A percentile compares a stretch with the other conserved stretches of the same genome.
phyloP scores from a whole-genome alignment of 2,329 filamentous ascomycete species.

The Monilinia laxa region DNA sequence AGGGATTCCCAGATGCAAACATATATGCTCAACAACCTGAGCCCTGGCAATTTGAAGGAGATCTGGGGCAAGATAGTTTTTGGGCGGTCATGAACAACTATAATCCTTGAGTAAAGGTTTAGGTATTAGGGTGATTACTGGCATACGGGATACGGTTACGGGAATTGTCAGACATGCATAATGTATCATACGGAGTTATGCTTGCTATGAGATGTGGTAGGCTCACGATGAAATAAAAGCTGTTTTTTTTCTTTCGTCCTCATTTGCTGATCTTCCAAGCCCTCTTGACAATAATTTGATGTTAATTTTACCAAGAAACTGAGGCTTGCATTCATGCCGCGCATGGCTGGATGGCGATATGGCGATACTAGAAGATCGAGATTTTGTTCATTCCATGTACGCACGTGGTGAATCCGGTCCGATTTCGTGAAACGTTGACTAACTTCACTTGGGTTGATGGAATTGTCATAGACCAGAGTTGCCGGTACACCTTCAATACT shows the following conservation, averaged over 20 bases:
- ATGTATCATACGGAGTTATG: neutral
- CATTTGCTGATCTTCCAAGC: neutral
- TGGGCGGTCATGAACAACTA: slow-evolving; percentile 56
- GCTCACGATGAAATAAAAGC: neutral
- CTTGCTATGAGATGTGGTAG: neutral
- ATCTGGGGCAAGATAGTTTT: slow-evolving; percentile 55
- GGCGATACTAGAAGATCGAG: neutral
- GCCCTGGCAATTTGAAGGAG: slow-evolving; percentile 54
- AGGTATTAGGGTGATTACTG: neutral
- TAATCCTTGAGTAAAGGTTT: slow-evolving; percentile 21
- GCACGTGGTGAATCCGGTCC: neutral
- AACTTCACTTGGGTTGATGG: neutral
- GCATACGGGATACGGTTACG: neutral
- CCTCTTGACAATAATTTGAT: neutral
- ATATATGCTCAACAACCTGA: slow-evolving; percentile 19
- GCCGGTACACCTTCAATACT: neutral
- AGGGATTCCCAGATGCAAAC: slow-evolving; percentile 19
- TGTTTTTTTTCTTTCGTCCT: neutral
- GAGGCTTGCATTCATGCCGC: neutral
- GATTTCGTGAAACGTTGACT: neutral
- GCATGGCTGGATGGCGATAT: neutral
- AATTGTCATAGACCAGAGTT: neutral
- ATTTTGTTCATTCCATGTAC: neutral
- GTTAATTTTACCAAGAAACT: neutral
- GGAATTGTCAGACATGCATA: neutral